Base-by-base conservation (phyloP, 768 basidiomycete species). In the Lyophyllum decastes region DNA sequence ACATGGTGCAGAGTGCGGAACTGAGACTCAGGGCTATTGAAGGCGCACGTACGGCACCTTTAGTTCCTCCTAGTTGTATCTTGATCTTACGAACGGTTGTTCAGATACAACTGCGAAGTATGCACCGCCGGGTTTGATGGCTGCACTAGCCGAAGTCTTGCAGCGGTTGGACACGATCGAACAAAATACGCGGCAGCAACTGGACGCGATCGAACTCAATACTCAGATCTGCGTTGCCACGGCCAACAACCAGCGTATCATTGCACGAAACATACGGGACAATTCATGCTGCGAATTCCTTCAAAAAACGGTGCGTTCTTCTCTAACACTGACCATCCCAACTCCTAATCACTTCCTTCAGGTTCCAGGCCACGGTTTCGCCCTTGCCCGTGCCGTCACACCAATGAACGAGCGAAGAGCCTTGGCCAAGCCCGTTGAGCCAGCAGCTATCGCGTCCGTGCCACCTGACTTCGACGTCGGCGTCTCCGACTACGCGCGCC, bases 381-480 rank as follows among this genome's bases (percentile, higher is more conserved):
- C 47, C 41, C n/a, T 51, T 34, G 54, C 54, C 21, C 27, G 30
- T 8, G 48, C 11, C 8, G 21, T 55, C 35, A 24, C 46, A 46
- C n/a, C n/a, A n/a, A n/a, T n/a, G n/a, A n/a, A n/a, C n/a, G 49
- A 22, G 21, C 48, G 48, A 26, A 40, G 55, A 21, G 25, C 21
- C 8, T 24, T 61, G 34, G 26, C 38, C 21, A 44, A 44, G 17
- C 57, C 57, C 9, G 58, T 41, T 48, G 25, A 50, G 10, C 25
- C 40, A 26, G 46, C 60, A 24, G 63, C 49, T 16, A 49, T 64
- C 9, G 64, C 63, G 12, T 27, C 49, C 10, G 19, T 54, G 19
- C 63, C 54, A 12, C 47, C 25, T 27, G 51, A 59, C 26, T 66
- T 61, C 46, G 54, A 59, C 52, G 19, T 24, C 7, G 34, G 61